Evolutionary conservation across 169 alveolate genomes (phyloP), one percentile per base, ranked within the genome.

Genomic region (Amoebophrya sp.): DNA sequence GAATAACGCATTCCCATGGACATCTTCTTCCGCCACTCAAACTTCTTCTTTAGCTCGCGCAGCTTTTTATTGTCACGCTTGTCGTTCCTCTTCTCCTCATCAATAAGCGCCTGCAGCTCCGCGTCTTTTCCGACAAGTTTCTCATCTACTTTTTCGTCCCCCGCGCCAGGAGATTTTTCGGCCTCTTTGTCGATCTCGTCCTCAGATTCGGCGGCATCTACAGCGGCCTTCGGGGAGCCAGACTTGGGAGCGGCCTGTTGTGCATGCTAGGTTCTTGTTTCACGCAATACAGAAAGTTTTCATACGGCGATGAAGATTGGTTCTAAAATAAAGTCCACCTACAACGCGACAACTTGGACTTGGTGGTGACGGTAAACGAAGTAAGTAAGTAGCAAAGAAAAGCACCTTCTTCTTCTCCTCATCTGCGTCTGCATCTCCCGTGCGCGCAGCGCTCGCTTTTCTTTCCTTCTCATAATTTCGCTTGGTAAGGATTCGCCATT

Each of bases 401-500:
- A n/a, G n/a, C n/a, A n/a, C n/a, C n/a, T n/a, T n/a, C n/a, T n/a
- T n/a, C n/a, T n/a, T n/a, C n/a, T n/a, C 78, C 39, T 16, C 78
- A n/a, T 58, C 78, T 2, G 78, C 78, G 34, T 16, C 23, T 16
- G 7, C 78, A 0, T 90, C 40, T 0, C 45, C 34, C 92, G 16
- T n/a, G 18, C 7, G 92, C 88, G 40, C 89, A 78, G 89, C 40
- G 42, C 20, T 20, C 42, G 20, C 89, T 48, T 40, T 50, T 43
- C 40, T 5, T 78, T 78, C 89, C 42, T 78, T 39, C 29, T 78
- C 78, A 29, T 58, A 58, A 2, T 58, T 58, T 58, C 78, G 7
- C 2, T 29, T 16, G 38, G 96, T 90, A 88, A 93, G 94, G 45
- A 94, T 92, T 39, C 99, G 92, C 99, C 99, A 97, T 92, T 97